A percentile compares a stretch with the other conserved stretches of the same genome.
phyloP scores from a whole-genome alignment of 257 asterid genomes.

The Verbena officinalis region DNA sequence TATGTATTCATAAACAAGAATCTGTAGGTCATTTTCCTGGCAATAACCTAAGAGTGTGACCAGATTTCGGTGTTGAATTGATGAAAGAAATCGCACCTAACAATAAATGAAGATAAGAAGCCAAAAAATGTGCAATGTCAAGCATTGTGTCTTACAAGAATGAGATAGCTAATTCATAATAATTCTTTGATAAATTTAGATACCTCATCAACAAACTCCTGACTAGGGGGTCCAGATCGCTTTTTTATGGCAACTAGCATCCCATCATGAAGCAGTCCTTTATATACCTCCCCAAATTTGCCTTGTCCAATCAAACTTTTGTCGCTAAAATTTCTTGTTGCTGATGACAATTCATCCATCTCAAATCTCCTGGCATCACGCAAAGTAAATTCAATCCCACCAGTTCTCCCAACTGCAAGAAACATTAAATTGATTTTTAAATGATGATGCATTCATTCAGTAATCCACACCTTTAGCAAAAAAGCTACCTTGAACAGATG shows the following conservation, averaged over 20 bases:
- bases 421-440: slow-evolving; percentile 22
- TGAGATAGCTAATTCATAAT: slow-evolving; percentile 5
- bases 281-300: slow-evolving; percentile 90
- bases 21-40: slow-evolving; percentile 85
- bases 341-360: slow-evolving; percentile 69
- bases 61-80: slow-evolving; percentile 84
- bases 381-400: slow-evolving; percentile 59
- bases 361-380: slow-evolving; percentile 75
- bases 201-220: slow-evolving; percentile 81
- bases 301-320: slow-evolving; percentile 84
- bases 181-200: slow-evolving; percentile 4
- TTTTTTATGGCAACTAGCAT: slow-evolving; percentile 83
- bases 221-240: slow-evolving; percentile 64
- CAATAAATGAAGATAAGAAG: slow-evolving; percentile 28
- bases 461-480: slow-evolving; percentile 2
- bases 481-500: slow-evolving; percentile 65
- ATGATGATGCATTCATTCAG: slow-evolving; percentile 15
- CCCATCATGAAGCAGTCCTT: slow-evolving; percentile 90
- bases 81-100: slow-evolving; percentile 89
- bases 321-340: slow-evolving; percentile 70
- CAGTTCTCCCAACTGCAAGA: slow-evolving; percentile 64
- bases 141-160: slow-evolving; percentile 5
- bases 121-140: slow-evolving; percentile 13
- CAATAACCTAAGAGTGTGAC: slow-evolving; percentile 87
- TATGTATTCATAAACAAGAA: slow-evolving; percentile 87